Conservation (phyloP, 208 protist genomes). For the Crithidia mellificae region DNA sequence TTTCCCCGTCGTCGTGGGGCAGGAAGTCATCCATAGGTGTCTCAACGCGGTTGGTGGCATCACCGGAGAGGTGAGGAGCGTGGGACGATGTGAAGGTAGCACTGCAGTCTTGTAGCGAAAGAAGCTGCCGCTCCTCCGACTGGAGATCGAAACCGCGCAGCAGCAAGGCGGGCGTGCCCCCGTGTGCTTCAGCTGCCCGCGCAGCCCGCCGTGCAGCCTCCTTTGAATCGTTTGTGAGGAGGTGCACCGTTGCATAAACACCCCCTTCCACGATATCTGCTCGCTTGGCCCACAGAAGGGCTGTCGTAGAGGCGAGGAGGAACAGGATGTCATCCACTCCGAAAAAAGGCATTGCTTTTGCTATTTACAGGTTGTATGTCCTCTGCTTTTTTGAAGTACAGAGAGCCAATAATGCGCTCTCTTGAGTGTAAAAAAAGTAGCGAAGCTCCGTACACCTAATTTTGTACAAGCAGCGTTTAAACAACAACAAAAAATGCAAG, state of each 20-base stretch:
- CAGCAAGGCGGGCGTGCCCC: slow-evolving; percentile 24
- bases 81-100: background rate
- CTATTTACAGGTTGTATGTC: too few relatives aligned
- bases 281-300: slow-evolving; percentile 66
- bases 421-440: too few relatives aligned
- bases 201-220: slow-evolving; percentile 34
- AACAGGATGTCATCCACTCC: slow-evolving; percentile 82
- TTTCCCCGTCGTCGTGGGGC: background rate
- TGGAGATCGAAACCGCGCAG: slow-evolving; percentile 48
- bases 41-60: too few relatives aligned
- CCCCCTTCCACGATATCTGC: slow-evolving; percentile 44
- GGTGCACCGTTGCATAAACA: slow-evolving; percentile 36
- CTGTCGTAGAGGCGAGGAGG: slow-evolving; percentile 65
- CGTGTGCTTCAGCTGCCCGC: slow-evolving; percentile 15
- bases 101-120: slow-evolving; percentile 14
- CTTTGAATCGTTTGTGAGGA: slow-evolving; percentile 39
- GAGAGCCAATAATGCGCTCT: too few relatives aligned
- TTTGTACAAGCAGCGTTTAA: too few relatives aligned
- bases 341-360: slow-evolving; percentile 82
- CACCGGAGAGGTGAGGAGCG: too few relatives aligned
- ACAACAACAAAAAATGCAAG: too few relatives aligned
- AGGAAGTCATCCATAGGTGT: slow-evolving; percentile 11
- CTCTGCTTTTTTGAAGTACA: too few relatives aligned
- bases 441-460: too few relatives aligned
- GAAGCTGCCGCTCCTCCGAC: slow-evolving; percentile 27